Conservation (phyloP, 306 rosid genomes). For the Spatholobus suberectus region DNA sequence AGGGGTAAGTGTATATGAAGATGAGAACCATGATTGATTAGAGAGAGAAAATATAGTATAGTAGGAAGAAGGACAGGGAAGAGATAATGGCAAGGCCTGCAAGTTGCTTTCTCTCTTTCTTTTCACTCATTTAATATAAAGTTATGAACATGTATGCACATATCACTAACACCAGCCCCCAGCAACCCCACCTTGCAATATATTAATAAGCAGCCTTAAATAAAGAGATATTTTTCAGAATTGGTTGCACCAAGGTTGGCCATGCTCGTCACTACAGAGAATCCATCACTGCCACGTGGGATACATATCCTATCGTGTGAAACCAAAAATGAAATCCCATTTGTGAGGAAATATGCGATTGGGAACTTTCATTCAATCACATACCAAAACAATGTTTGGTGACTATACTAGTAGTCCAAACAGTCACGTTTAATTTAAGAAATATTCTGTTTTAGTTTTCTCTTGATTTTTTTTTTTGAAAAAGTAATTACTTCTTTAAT, state of each 20-base stretch:
- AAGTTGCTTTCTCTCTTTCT: slow-evolving; percentile 56
- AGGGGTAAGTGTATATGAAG: slow-evolving; percentile 46
- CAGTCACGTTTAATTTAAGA: neutral
- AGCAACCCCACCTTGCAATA: slow-evolving; percentile 55
- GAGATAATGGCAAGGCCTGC: slow-evolving; percentile 50
- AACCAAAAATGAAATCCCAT: slow-evolving; percentile 17
- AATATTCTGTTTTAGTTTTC: neutral
- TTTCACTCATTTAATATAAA: slow-evolving; percentile 65
- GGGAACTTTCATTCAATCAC: neutral
- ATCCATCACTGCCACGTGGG: slow-evolving; percentile 43
- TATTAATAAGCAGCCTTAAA: slow-evolving; percentile 34
- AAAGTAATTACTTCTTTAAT: neutral
- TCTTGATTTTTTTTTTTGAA: neutral
- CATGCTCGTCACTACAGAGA: neutral
- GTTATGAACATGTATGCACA: slow-evolving; percentile 36
- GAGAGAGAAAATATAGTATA: slow-evolving; percentile 50
- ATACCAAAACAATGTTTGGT: neutral
- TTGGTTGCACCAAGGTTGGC: slow-evolving; percentile 27
- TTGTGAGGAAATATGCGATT: neutral
- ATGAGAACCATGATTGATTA: slow-evolving; percentile 43
- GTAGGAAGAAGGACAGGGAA: slow-evolving; percentile 18
- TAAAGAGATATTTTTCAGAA: slow-evolving; percentile 38
- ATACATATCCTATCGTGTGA: neutral
- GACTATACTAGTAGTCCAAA: neutral
- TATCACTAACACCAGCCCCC: slow-evolving; percentile 47